Conservation (phyloP, 202 grass and related monocot genomes). For the Thinopyrum obtusiflorum region DNA sequence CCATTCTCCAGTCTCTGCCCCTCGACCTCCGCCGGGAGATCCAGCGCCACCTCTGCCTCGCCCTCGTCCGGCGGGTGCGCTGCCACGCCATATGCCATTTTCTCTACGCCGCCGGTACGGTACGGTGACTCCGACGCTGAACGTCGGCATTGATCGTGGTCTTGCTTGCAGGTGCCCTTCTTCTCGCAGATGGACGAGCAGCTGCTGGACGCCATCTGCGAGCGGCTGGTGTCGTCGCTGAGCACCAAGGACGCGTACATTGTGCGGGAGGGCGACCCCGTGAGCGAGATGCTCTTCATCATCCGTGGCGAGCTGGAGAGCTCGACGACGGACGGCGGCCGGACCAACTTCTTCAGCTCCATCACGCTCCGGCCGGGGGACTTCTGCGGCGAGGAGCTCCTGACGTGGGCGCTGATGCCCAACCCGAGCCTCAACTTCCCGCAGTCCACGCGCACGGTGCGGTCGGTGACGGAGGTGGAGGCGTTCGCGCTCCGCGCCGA, state of each 20-base stretch:
- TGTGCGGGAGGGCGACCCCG: constrained; percentile 72
- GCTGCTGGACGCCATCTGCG: constrained; percentile 92
- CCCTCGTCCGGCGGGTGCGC: constrained; percentile 80
- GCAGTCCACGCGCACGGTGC: constrained; percentile 71
- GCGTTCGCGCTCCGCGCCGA: constrained; percentile 87
- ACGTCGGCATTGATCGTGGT: neutral
- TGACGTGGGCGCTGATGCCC: constrained; percentile 90
- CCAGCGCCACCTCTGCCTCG: constrained; percentile 88
- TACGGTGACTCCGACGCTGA: neutral
- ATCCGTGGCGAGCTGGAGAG: constrained; percentile 93
- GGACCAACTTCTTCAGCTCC: constrained; percentile 90
- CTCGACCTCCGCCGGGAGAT: constrained; percentile 94
- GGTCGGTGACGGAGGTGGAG: constrained; percentile 74
- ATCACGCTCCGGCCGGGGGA: constrained; percentile 84
- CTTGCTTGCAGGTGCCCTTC: constrained; percentile 61
- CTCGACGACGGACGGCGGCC: constrained; percentile 87
- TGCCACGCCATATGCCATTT: neutral
- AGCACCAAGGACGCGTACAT: constrained; percentile 91
- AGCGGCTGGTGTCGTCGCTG: constrained; percentile 84
- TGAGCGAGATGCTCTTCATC: constrained; percentile 90
- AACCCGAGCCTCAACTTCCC: constrained; percentile 86
- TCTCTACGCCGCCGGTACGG: neutral
- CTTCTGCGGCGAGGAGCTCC: constrained; percentile 93
- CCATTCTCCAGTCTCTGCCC: constrained; percentile 75
- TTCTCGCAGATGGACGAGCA: constrained; percentile 98